Conservation (phyloP, 371 early-diverging fungal genomes). For the Entomophthora muscae region DNA sequence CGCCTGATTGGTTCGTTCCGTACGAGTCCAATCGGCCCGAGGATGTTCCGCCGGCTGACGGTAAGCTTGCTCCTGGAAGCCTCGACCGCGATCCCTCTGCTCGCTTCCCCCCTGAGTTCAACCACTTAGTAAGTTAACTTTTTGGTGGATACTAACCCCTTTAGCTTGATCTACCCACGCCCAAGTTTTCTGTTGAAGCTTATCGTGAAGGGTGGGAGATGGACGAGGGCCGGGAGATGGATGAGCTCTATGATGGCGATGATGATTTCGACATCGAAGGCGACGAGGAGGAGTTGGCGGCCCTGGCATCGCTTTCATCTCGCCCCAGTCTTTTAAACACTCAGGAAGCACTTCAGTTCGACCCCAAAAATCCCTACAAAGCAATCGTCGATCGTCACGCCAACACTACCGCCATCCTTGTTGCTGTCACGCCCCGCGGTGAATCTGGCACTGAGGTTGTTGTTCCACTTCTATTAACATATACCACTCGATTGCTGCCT, state of each 20-base stretch:
- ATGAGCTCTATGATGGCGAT: neutral
- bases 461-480: slow-evolving; percentile 1
- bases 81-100: neutral
- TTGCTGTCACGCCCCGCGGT: neutral
- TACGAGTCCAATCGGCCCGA: slow-evolving; percentile 5
- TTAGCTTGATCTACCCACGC: slow-evolving; percentile 1
- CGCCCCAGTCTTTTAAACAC: neutral
- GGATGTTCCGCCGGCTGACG: neutral
- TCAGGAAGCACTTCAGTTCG: neutral
- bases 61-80: neutral
- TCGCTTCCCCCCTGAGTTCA: neutral
- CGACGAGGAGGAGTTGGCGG: neutral
- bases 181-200: slow-evolving; percentile 4
- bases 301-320: neutral
- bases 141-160: neutral
- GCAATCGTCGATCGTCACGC: neutral
- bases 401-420: neutral
- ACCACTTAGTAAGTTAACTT: neutral
- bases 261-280: slow-evolving; percentile 3
- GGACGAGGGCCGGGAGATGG: neutral
- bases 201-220: neutral
- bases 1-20: neutral
- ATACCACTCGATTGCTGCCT: neutral
- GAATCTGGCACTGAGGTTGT: neutral
- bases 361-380: slow-evolving; percentile 4